Percentiles rank a stretch among this genome's conserved stretches.
phyloP scores from a whole-genome alignment of 2,329 filamentous ascomycete genomes.

The Exophiala viscosa region DNA sequence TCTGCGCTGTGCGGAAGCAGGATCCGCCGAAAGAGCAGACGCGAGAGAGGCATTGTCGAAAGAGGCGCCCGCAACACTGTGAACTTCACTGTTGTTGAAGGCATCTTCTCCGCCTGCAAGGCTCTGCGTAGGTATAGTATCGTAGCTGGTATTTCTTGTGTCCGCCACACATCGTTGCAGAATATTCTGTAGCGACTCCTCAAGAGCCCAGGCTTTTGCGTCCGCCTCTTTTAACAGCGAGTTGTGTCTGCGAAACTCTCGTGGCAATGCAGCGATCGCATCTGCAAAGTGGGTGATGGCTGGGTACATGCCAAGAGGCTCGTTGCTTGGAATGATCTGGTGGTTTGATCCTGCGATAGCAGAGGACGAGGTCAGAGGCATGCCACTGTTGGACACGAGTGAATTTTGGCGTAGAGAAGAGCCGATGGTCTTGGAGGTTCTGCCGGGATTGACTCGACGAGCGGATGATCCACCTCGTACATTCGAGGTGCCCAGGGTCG shows the following conservation, averaged over 20 bases:
- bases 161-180: slow-evolving; percentile 50
- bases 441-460: slow-evolving; percentile 47
- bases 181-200: slow-evolving; percentile 74
- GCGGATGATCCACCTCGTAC: slow-evolving; percentile 31
- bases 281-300: slow-evolving; percentile 78
- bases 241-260: slow-evolving; percentile 92
- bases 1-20: slow-evolving; percentile 42
- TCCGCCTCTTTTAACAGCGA: slow-evolving; percentile 96
- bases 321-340: slow-evolving; percentile 25
- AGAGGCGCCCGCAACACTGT: slow-evolving; percentile 22
- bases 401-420: slow-evolving; percentile 37
- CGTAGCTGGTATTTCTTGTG: slow-evolving; percentile 2
- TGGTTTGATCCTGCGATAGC: slow-evolving; percentile 18
- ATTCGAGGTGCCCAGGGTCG: slow-evolving; percentile 28
- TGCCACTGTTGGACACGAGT: slow-evolving; percentile 30
- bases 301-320: slow-evolving; percentile 56
- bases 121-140: slow-evolving; percentile 12
- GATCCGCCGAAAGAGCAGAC: slow-evolving; percentile 20
- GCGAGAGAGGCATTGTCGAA: slow-evolving; percentile 24
- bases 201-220: slow-evolving; percentile 87
- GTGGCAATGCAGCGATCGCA: slow-evolving; percentile 84
- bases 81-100: slow-evolving; percentile 16
- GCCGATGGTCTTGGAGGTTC: slow-evolving; percentile 44
- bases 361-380: slow-evolving; percentile 19
- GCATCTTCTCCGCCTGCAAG: slow-evolving; percentile 17